Evolutionary conservation across 1,139 yeast species (phyloP).

Genomic region (Taphrina confusa): DNA sequence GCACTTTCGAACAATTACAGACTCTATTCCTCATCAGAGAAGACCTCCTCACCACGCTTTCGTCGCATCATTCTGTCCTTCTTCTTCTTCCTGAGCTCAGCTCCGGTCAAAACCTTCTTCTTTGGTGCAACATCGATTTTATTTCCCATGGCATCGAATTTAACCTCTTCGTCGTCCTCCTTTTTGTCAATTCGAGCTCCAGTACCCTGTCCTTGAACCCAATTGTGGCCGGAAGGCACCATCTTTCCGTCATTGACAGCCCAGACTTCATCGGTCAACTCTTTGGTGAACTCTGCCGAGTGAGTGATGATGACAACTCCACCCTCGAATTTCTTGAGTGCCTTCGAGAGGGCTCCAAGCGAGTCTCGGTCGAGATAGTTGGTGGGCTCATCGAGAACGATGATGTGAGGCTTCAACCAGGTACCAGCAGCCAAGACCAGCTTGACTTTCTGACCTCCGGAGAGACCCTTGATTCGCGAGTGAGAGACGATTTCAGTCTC

Average conservation of each 20-base stretch:
- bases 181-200: conserved; percentile 93
- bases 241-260: conserved; percentile 95
- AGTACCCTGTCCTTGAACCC: conserved; percentile 99
- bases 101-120: conserved; percentile 96
- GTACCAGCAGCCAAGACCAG: conserved; percentile 99
- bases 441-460: conserved; percentile 99
- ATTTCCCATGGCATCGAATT: conserved; percentile 99
- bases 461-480: conserved; percentile 99
- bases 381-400: conserved; percentile 83
- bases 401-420: conserved; percentile 99
- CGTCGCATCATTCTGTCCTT: conserved; percentile 99
- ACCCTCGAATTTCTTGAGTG: conserved; percentile 97
- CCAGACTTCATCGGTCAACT: conserved; percentile 99
- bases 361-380: conserved; percentile 99
- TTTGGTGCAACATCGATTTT: conserved; percentile 94
- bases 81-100: conserved; percentile 99
- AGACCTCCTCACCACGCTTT: conserved; percentile 55
- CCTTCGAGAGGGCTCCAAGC: conserved; percentile 98
- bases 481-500: conserved; percentile 99
- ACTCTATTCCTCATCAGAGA: conserved; percentile 18
- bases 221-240: conserved; percentile 99
- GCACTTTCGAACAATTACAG: too few relatives aligned
- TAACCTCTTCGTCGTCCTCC: conserved; percentile 93
- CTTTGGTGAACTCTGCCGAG: conserved; percentile 99
- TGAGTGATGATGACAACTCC: conserved; percentile 99